These are phyloP conservation scores for Paxillus ammoniavirescens DNA, from an alignment of 768 basidiomycete genomes.

Conservation along the genomic window DNA sequence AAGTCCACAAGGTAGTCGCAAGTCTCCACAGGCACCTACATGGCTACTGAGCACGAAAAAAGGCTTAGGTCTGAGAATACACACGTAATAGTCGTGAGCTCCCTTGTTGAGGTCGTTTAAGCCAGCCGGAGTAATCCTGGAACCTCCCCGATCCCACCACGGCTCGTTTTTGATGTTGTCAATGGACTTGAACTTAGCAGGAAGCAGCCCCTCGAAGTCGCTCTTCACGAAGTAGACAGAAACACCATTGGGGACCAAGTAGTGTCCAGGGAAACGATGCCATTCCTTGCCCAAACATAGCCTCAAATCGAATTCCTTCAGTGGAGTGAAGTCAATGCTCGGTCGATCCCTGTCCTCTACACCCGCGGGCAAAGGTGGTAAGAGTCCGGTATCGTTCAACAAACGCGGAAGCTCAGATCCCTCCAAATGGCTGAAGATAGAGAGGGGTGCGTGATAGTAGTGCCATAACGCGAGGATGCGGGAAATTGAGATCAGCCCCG, in stretches of 20 bases:
- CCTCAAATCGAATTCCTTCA: slow-evolving; percentile 67
- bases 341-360: slow-evolving; percentile 43
- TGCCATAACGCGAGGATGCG: slow-evolving; percentile 80
- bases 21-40: slow-evolving; percentile 61
- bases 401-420: slow-evolving; percentile 76
- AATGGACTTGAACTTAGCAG: slow-evolving; percentile 65
- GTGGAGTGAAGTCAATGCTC: slow-evolving; percentile 63
- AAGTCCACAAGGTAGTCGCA: slow-evolving; percentile 94
- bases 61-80: slow-evolving; percentile 21
- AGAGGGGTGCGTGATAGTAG: slow-evolving; percentile 91
- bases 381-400: slow-evolving; percentile 67
- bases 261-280: slow-evolving; percentile 92
- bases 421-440: slow-evolving; percentile 69
- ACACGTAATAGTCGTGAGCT: slow-evolving; percentile 74
- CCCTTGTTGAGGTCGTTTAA: slow-evolving; percentile 91
- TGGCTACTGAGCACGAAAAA: slow-evolving; percentile 3
- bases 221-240: slow-evolving; percentile 88
- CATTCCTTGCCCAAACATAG: slow-evolving; percentile 94
- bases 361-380: slow-evolving; percentile 45
- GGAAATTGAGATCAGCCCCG: slow-evolving; percentile 69
- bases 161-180: slow-evolving; percentile 27
- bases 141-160: slow-evolving; percentile 50
- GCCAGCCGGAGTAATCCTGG: slow-evolving; percentile 54
- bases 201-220: slow-evolving; percentile 87
- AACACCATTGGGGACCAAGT: slow-evolving; percentile 80